Evolutionary conservation across 805 yeast species (phyloP).

Genomic region (Schwanniomyces polymorphus): DNA sequence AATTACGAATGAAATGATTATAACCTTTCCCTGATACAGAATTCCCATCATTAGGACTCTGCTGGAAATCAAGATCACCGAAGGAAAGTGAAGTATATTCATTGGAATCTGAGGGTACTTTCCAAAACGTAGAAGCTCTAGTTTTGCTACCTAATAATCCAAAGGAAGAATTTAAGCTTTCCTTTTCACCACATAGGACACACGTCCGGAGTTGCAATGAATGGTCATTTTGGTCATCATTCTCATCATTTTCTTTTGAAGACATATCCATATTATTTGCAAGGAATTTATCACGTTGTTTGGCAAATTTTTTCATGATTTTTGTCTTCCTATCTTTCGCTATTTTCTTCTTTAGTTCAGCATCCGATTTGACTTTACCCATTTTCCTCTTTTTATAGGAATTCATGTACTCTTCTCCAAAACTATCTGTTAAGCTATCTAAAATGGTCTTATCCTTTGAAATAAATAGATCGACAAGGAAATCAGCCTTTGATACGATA

Average conservation of each 20-base stretch:
- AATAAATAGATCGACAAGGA: constrained; percentile 51
- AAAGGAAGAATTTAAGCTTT: constrained; percentile 45
- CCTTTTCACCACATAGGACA: constrained; percentile 60
- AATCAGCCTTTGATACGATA: constrained; percentile 56
- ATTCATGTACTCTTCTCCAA: constrained; percentile 56
- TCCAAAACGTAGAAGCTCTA: constrained; percentile 51
- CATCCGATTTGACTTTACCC: constrained; percentile 47
- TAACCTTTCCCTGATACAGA: constrained; percentile 17
- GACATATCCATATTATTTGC: constrained; percentile 30
- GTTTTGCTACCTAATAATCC: constrained; percentile 58
- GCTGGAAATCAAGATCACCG: constrained; percentile 18
- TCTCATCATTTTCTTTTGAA: constrained; percentile 3
- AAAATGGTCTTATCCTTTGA: constrained; percentile 49
- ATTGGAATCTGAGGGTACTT: constrained; percentile 28
- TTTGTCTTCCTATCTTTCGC: constrained; percentile 64
- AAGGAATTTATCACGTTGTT: constrained; percentile 47
- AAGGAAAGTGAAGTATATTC: constrained; percentile 19
- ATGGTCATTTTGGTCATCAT: constrained; percentile 2
- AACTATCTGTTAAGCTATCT: constrained; percentile 52
- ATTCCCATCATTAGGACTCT: constrained; percentile 15
- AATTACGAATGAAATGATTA: constrained; percentile 17
- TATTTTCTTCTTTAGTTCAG: constrained; percentile 54
- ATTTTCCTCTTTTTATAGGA: constrained; percentile 48
- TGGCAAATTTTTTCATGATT: constrained; percentile 61
- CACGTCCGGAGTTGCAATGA: constrained; percentile 37